These are phyloP conservation scores for Backusella luteola DNA, from an alignment of 192 early-diverging fungal species.

Conservation along the genomic window DNA sequence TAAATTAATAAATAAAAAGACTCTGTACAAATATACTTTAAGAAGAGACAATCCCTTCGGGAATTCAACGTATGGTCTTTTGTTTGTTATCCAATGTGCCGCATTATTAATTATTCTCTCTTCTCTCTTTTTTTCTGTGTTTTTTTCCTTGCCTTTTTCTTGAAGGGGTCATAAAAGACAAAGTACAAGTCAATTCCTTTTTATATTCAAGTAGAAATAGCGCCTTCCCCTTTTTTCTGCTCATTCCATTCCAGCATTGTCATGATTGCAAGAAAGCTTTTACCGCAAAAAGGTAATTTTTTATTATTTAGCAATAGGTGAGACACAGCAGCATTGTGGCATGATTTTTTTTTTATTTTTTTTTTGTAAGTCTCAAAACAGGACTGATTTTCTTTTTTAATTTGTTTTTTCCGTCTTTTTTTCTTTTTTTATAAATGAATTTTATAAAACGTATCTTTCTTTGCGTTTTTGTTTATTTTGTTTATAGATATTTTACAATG, in stretches of 20 bases:
- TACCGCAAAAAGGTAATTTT: no score
- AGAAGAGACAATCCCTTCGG: neutral
- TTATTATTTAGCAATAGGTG: no score
- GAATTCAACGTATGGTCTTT: neutral
- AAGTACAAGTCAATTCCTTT: neutral
- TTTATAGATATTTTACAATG: slow-evolving; percentile 1
- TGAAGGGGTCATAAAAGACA: neutral
- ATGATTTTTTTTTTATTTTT: neutral
- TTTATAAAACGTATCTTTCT: neutral
- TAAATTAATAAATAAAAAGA: neutral
- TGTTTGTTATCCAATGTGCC: no score
- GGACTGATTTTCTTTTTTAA: neutral
- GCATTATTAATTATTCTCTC: neutral
- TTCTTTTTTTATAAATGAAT: neutral
- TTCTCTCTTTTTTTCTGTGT: neutral
- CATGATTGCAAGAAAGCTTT: no score
- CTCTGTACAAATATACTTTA: neutral
- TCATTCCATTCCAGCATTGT: no score
- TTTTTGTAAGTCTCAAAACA: neutral
- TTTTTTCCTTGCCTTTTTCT: neutral
- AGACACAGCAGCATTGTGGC: no score
- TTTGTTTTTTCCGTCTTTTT: neutral
- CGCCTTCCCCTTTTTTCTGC: neutral
- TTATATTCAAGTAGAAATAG: neutral
- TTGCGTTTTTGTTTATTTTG: neutral